Evolutionary conservation across 139 green algal genomes (phyloP), one percentile per base, ranked within the genome.

Genomic region (Dunaliella primolecta): DNA sequence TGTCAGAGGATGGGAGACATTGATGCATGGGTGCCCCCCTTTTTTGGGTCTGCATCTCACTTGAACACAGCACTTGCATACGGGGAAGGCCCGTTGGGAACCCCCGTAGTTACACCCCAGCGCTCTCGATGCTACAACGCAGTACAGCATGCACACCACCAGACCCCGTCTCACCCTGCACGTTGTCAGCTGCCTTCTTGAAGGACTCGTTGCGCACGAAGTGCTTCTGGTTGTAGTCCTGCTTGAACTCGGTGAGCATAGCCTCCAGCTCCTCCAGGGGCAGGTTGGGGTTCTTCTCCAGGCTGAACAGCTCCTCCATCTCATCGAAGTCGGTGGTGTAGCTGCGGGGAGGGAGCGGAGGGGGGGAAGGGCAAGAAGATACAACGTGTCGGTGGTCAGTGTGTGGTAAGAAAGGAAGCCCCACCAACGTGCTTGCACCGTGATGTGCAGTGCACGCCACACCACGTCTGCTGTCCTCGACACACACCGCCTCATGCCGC

Each of bases 211-310:
- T 99, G 57, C 97, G 93, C 55, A 99, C 97, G 89, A 99, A 99
- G 91, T 99, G 97, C 30, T 89, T 94, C 91, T 99, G 96, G 93
- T 99, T 99, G 93, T 99, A 99, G 91, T 99, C 97, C 35, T 93
- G 92, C 86, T 93, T 90, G 93, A 99, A 99, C 91, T 99, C 97
- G 15, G 93, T 88, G n/a, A 97, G 90, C 74, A 93, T 93, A 0
- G 95, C 92, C 23, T 96, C 89, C 36, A 99, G 87, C 92, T 98
- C 96, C 0, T 86, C 90, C 93, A 98, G 96, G 82, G 95, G 82
- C 75, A 99, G 89, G 91, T 98, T 96, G 74, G 95, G 95, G 92
- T 99, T 99, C 56, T 95, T 94, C 89, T 99, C 90, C 81, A 94
- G 86, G 81, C 88, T 94, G 93, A 99, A 99, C 71, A 99, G 86